Evolutionary conservation across 73 alveolate genomes (phyloP).

Genomic region (Stentor roeselii): DNA sequence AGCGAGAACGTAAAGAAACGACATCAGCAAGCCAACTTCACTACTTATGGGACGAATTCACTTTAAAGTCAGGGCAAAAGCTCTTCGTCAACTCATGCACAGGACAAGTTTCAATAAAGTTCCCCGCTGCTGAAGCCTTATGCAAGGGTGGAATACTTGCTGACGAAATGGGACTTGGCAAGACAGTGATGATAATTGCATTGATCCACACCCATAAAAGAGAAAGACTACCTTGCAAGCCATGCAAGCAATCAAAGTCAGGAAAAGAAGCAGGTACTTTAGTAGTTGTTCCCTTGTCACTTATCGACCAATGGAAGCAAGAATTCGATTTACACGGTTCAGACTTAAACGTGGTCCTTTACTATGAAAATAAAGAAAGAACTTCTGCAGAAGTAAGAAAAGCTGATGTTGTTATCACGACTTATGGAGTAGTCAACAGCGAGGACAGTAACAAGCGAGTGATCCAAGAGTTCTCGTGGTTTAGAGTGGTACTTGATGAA

Average conservation of each 20-base stretch:
- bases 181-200: constrained; percentile 62
- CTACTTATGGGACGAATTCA: constrained; percentile 53
- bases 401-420: constrained; percentile 43
- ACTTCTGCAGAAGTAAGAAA: constrained; percentile 14
- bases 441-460: constrained; percentile 35
- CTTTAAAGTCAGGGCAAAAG: constrained; percentile 21
- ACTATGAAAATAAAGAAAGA: constrained; percentile 26
- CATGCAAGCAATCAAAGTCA: neutral
- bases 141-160: constrained; percentile 72
- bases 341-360: neutral
- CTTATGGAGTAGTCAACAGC: constrained; percentile 48
- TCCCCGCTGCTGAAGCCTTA: constrained; percentile 35
- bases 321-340: constrained; percentile 45
- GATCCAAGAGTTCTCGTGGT: constrained; percentile 36
- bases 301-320: constrained; percentile 43
- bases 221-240: too few relatives aligned
- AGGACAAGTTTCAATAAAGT: constrained; percentile 38
- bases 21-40: constrained; percentile 28
- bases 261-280: constrained; percentile 54
- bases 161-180: constrained; percentile 81
- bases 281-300: constrained; percentile 43
- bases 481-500: constrained; percentile 48
- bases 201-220: constrained; percentile 40
- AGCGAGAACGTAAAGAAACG: constrained; percentile 42
- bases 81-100: constrained; percentile 50